These are phyloP conservation scores for Trichaptum fuscoviolaceum DNA, from an alignment of 768 basidiomycete genomes.

Conservation along the genomic window DNA sequence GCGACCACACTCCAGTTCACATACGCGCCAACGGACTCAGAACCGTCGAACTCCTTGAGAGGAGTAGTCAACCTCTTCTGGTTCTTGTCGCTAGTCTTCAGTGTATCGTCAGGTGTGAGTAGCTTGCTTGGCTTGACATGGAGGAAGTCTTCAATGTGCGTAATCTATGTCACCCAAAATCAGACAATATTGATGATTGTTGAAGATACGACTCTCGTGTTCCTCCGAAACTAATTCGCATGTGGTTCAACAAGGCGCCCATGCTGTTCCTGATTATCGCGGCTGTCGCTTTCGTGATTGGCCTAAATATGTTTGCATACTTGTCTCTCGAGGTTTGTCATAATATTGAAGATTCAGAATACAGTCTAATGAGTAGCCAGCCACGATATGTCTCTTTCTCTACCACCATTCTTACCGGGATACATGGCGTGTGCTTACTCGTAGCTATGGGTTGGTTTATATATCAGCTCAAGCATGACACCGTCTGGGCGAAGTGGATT, in stretches of 20 bases:
- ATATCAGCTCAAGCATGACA: not conserved
- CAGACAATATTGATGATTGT: not conserved
- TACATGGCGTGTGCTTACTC: not conserved
- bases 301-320: not conserved
- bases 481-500: not conserved
- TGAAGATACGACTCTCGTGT: not conserved
- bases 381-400: not conserved
- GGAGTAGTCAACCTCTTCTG: not conserved
- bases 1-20: not conserved
- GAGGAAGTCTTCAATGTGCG: not conserved
- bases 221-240: not conserved
- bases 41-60: not conserved
- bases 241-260: not conserved
- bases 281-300: not conserved
- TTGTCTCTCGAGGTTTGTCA: not conserved
- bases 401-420: not conserved
- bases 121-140: not conserved
- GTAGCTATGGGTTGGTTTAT: not conserved
- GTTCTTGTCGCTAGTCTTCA: not conserved
- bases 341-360: not conserved
- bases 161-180: not conserved
- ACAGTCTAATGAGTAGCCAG: not conserved
- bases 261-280: not conserved
- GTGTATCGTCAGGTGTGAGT: not conserved
- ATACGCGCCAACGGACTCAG: not conserved